phyloP scores from a whole-genome alignment of 768 basidiomycete genomes.

The Amanita jacksonii region DNA sequence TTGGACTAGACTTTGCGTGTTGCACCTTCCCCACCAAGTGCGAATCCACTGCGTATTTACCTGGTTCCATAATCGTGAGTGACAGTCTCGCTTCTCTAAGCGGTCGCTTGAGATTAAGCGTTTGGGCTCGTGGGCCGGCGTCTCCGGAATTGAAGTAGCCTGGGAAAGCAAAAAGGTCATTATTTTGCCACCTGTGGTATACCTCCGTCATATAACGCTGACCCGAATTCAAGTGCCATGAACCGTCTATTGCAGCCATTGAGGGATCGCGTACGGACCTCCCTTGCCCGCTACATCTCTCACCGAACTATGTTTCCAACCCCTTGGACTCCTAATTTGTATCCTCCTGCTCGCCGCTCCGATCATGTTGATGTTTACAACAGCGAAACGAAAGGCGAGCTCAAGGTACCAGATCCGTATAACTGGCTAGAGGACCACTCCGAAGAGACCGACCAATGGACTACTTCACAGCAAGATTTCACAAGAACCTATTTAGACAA shows the following conservation, averaged over 20 bases:
- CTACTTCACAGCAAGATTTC: slow-evolving; percentile 45
- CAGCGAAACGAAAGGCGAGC: slow-evolving; percentile 50
- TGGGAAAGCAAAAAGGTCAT: slow-evolving; percentile 9
- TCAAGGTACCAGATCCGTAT: slow-evolving; percentile 63
- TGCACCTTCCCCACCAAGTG: no score
- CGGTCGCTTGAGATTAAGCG: not conserved
- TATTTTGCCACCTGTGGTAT: slow-evolving; percentile 5
- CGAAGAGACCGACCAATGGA: slow-evolving; percentile 60
- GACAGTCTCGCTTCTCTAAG: not conserved
- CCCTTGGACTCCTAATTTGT: slow-evolving; percentile 46
- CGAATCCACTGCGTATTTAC: no score
- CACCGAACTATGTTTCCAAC: slow-evolving; percentile 28
- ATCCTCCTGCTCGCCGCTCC: slow-evolving; percentile 56
- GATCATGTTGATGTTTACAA: slow-evolving; percentile 63
- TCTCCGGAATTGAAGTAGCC: slow-evolving; percentile 6
- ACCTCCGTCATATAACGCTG: slow-evolving; percentile 7
- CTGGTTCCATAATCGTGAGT: not conserved
- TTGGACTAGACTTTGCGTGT: no score
- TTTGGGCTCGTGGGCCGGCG: slow-evolving; percentile 1
- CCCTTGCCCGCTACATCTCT: slow-evolving; percentile 16
- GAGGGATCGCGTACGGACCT: slow-evolving; percentile 15
- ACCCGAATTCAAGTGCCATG: slow-evolving; percentile 14
- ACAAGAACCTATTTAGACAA: slow-evolving; percentile 53
- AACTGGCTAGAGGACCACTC: slow-evolving; percentile 61
- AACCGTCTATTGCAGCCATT: slow-evolving; percentile 10